Conservation (phyloP, 768 basidiomycete genomes). For the Collybia sp. region DNA sequence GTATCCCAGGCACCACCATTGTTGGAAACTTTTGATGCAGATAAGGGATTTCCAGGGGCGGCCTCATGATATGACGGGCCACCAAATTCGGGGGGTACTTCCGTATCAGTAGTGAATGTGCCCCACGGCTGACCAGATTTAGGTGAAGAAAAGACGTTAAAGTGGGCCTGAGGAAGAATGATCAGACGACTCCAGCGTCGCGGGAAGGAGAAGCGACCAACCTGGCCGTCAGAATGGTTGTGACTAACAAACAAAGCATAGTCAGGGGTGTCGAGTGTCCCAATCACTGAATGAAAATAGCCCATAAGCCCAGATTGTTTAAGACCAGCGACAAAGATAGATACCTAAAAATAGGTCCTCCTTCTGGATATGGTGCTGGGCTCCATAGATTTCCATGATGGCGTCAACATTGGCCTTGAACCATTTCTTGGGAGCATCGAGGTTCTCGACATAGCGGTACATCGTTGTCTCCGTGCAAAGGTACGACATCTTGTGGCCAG, state of each 20-base stretch:
- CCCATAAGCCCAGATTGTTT: not conserved
- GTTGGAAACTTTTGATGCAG: slow-evolving; percentile 51
- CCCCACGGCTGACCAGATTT: slow-evolving; percentile 67
- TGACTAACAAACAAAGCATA: slow-evolving; percentile 78
- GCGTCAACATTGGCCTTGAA: slow-evolving; percentile 64
- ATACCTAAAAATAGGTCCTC: slow-evolving; percentile 56
- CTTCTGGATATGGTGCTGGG: slow-evolving; percentile 41
- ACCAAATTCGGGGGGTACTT: slow-evolving; percentile 29
- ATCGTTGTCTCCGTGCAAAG: slow-evolving; percentile 67
- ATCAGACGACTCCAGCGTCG: not conserved
- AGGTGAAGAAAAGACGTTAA: slow-evolving; percentile 60
- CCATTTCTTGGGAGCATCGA: slow-evolving; percentile 68
- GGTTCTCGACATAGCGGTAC: slow-evolving; percentile 60
- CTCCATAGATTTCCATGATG: slow-evolving; percentile 54
- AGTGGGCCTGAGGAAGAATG: slow-evolving; percentile 43
- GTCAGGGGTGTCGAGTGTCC: slow-evolving; percentile 63
- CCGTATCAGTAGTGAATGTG: slow-evolving; percentile 56
- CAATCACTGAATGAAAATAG: slow-evolving; percentile 42
- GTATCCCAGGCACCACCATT: slow-evolving; percentile 44
- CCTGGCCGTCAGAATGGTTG: slow-evolving; percentile 57
- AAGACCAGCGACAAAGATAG: slow-evolving; percentile 8
- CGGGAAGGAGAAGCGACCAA: slow-evolving; percentile 12
- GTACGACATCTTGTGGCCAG: slow-evolving; percentile 62
- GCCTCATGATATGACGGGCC: slow-evolving; percentile 48
- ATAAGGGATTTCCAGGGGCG: slow-evolving; percentile 24